Evolutionary conservation across 768 basidiomycete species (phyloP).

Genomic region (Sutorius australiensis): DNA sequence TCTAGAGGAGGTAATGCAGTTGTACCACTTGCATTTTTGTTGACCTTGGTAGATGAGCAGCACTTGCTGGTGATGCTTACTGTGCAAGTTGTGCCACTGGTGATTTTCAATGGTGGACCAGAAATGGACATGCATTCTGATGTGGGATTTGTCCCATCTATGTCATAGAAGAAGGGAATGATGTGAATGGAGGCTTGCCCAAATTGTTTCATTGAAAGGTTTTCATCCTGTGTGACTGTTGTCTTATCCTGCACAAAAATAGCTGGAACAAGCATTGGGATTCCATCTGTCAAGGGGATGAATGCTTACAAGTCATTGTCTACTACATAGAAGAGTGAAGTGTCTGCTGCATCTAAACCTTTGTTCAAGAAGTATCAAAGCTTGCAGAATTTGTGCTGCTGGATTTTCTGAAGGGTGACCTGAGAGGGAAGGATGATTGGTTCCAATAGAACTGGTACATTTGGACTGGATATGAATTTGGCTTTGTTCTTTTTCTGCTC

Average conservation of each 20-base stretch:
- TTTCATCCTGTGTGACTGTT: too few species aligned
- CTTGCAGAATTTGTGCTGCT: too few species aligned
- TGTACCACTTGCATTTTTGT: neutral
- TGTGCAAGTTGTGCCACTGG: neutral
- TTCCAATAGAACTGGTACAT: neutral
- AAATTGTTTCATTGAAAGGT: too few species aligned
- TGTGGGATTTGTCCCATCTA: neutral
- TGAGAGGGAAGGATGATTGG: neutral
- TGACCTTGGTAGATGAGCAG: neutral
- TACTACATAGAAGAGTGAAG: too few species aligned
- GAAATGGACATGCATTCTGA: neutral
- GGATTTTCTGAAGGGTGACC: too few species aligned
- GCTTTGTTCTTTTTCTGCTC: neutral
- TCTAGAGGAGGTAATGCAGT: neutral
- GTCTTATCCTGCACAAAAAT: too few species aligned
- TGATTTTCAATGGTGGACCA: neutral
- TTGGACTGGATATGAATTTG: neutral
- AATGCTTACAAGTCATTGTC: too few species aligned
- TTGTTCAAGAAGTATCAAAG: too few species aligned
- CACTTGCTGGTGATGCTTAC: neutral
- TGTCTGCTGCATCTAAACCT: too few species aligned
- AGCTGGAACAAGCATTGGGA: too few species aligned
- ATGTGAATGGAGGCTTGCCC: neutral
- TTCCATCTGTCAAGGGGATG: too few species aligned
- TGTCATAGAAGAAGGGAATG: too few species aligned